Percentiles rank a stretch among this genome's conserved stretches.
Evolutionary conservation across 164 flowering plant genomes (phyloP).

Genomic region (Nelumbo lutea): DNA sequence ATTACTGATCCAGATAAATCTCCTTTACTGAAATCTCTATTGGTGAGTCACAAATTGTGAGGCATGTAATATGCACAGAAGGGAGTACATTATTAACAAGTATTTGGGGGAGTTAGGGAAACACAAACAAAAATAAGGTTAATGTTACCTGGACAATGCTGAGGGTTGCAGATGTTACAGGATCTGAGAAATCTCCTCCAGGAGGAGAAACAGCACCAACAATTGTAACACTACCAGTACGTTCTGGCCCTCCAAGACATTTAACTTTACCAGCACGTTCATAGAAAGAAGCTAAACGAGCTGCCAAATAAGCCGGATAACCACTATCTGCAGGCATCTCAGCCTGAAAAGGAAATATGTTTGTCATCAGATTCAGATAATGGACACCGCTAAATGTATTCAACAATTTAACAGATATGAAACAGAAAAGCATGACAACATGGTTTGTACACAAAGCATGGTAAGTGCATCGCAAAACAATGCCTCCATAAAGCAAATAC

Average conservation of each 20-base stretch:
- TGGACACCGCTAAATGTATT: not conserved
- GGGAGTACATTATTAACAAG: not conserved
- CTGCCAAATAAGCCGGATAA: constrained; percentile 97
- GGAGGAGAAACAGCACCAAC: constrained; percentile 99
- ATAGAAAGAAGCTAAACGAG: constrained; percentile 95
- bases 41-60: no score
- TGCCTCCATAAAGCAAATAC: no score
- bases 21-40: no score
- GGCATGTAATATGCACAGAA: no score
- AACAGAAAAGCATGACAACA: not conserved
- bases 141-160: constrained; percentile 87
- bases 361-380: not conserved
- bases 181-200: constrained; percentile 99
- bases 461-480: not conserved
- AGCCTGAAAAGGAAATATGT: constrained; percentile 45
- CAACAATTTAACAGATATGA: not conserved
- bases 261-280: constrained; percentile 99
- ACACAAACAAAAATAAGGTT: not conserved
- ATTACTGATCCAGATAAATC: no score
- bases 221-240: constrained; percentile 97
- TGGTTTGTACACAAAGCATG: not conserved
- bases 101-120: not conserved
- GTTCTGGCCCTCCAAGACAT: constrained; percentile 97
- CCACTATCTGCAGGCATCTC: constrained; percentile 99
- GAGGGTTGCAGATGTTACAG: constrained; percentile 98